Conservation (phyloP, 192 early-diverging fungal species). For the Coemansia sp. region DNA sequence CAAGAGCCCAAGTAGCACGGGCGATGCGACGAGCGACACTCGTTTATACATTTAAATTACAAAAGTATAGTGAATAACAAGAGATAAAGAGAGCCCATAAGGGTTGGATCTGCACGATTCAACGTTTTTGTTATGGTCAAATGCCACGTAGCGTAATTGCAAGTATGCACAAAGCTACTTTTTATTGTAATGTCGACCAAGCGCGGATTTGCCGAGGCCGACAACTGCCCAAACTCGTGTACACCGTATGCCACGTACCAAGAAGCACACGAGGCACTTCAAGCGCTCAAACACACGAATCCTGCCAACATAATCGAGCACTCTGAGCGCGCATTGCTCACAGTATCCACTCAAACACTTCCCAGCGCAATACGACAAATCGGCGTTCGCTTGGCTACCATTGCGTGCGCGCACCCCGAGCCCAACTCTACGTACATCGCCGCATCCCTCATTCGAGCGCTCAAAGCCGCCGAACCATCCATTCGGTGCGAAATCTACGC, state of each 20-base stretch:
- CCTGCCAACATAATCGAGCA: constrained; percentile 10
- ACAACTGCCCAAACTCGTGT: not conserved
- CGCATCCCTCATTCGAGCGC: constrained; percentile 13
- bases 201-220: constrained; percentile 5
- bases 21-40: constrained; percentile 33
- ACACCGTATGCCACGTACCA: constrained; percentile 35
- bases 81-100: not conserved
- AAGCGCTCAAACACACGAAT: constrained; percentile 10
- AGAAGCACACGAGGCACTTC: constrained; percentile 29
- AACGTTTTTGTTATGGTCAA: not conserved
- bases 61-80: not conserved
- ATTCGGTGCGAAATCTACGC: constrained; percentile 48
- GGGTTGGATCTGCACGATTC: not conserved
- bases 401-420: constrained; percentile 40
- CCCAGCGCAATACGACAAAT: constrained; percentile 33
- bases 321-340: constrained; percentile 18
- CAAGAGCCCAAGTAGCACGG: constrained; percentile 55
- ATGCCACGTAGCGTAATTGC: not conserved
- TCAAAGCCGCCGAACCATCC: constrained; percentile 19
- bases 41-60: constrained; percentile 27
- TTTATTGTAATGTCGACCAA: constrained; percentile 13
- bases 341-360: not conserved
- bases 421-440: constrained; percentile 8
- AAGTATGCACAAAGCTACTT: not conserved
- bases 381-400: constrained; percentile 27